These are phyloP conservation scores for Saturnispora galanensis DNA, from an alignment of 805 yeast species.

Conservation along the genomic window DNA sequence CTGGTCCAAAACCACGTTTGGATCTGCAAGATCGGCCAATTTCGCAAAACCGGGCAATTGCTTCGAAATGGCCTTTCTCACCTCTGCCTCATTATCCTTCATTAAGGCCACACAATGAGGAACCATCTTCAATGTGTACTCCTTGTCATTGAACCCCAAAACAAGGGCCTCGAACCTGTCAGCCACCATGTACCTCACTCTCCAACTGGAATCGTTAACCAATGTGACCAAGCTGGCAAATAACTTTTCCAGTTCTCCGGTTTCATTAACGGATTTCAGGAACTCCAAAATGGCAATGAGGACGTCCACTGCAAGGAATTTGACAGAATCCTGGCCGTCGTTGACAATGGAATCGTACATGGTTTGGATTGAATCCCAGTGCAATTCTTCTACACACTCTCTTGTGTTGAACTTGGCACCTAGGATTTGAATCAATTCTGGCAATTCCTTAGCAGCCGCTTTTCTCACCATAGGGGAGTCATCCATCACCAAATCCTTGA, in stretches of 20 bases:
- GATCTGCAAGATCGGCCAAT: constrained; percentile 32
- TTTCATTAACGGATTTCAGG: constrained; percentile 49
- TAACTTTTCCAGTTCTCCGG: constrained; percentile 51
- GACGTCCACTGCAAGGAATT: constrained; percentile 80
- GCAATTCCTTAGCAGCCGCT: constrained; percentile 81
- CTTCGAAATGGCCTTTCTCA: constrained; percentile 86
- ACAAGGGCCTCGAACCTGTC: constrained; percentile 78
- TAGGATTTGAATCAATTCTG: constrained; percentile 56
- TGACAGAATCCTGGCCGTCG: constrained; percentile 93
- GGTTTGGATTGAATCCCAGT: constrained; percentile 68
- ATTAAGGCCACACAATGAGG: constrained; percentile 68
- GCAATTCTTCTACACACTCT: constrained; percentile 43
- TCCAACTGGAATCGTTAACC: constrained; percentile 89
- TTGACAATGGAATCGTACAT: constrained; percentile 71
- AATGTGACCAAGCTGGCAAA: constrained; percentile 58
- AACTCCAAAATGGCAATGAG: constrained; percentile 71
- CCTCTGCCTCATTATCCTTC: constrained; percentile 94
- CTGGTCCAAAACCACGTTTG: constrained; percentile 49
- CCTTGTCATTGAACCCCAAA: constrained; percentile 46
- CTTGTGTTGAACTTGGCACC: constrained; percentile 24
- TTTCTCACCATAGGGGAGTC: constrained; percentile 98
- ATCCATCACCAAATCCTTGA: constrained; percentile 65
- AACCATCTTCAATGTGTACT: constrained; percentile 48
- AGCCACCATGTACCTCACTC: constrained; percentile 98
- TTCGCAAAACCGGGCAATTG: constrained; percentile 72